phyloP scores from a whole-genome alignment of 768 basidiomycete genomes.

The Panus rudis region DNA sequence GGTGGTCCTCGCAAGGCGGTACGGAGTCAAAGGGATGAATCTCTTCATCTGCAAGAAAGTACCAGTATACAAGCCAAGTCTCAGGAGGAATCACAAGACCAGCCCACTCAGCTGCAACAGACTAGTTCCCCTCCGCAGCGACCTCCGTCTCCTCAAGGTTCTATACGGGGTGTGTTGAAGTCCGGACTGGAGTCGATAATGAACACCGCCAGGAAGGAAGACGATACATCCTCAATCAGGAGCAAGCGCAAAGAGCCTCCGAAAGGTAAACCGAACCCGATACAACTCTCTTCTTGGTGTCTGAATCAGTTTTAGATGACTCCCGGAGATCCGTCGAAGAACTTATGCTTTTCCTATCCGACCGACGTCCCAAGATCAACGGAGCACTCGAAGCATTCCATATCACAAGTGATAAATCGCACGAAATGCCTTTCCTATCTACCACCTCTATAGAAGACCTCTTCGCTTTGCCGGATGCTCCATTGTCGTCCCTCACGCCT shows the following conservation, averaged over 20 bases:
- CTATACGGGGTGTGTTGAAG: constrained; percentile 43
- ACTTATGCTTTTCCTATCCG: constrained; percentile 80
- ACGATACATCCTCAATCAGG: constrained; percentile 50
- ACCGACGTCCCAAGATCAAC: constrained; percentile 80
- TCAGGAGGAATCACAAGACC: constrained; percentile 1
- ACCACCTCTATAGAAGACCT: constrained; percentile 69
- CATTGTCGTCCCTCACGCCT: constrained; percentile 65
- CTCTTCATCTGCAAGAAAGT: constrained; percentile 17
- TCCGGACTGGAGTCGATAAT: constrained; percentile 50
- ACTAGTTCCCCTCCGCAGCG: constrained; percentile 9
- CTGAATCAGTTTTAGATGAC: constrained; percentile 36
- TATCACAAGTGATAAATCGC: constrained; percentile 63
- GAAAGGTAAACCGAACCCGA: not conserved
- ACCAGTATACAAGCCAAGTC: too few species aligned
- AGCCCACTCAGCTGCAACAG: constrained; percentile 14
- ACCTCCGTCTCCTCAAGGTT: constrained; percentile 18
- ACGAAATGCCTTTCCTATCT: constrained; percentile 63
- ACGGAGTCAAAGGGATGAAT: too few species aligned
- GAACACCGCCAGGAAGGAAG: constrained; percentile 44
- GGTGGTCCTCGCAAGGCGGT: constrained; percentile 63
- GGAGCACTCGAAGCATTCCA: constrained; percentile 67
- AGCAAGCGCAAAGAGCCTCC: constrained; percentile 26
- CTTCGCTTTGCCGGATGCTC: constrained; percentile 68
- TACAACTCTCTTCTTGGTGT: not conserved
- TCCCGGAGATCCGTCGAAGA: constrained; percentile 75